These are phyloP conservation scores for Heterobasidion parviporum DNA, from an alignment of 1,284 basidiomycete genomes.

Conservation along the genomic window DNA sequence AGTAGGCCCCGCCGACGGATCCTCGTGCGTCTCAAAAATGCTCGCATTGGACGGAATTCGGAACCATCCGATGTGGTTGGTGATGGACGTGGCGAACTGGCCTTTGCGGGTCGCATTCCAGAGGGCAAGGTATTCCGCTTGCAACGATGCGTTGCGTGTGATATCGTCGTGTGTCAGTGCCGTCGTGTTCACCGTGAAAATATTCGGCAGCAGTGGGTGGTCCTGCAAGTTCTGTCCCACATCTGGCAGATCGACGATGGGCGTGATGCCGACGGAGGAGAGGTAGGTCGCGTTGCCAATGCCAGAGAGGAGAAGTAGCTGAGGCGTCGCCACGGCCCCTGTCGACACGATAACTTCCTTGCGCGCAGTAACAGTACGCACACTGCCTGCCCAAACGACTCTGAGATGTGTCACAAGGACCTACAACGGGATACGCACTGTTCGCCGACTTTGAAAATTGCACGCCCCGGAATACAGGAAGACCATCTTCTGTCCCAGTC, in stretches of 20 bases:
- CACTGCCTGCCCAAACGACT: slow-evolving; percentile 5
- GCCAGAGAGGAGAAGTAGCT: slow-evolving; percentile 35
- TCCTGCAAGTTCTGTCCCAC: slow-evolving; percentile 34
- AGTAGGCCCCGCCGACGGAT: slow-evolving; percentile 27
- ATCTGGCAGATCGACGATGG: slow-evolving; percentile 22
- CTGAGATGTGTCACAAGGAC: background rate
- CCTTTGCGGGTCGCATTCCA: slow-evolving; percentile 21
- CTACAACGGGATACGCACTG: background rate
- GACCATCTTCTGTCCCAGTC: background rate
- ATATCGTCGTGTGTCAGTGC: slow-evolving; percentile 16
- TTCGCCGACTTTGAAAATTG: background rate
- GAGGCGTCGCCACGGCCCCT: slow-evolving; percentile 31
- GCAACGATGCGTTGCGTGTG: slow-evolving; percentile 11
- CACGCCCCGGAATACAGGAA: slow-evolving; percentile 3
- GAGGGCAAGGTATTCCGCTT: slow-evolving; percentile 9
- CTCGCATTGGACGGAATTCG: slow-evolving; percentile 19
- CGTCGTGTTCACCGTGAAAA: slow-evolving; percentile 19
- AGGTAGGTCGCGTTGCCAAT: slow-evolving; percentile 27
- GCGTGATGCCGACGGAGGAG: slow-evolving; percentile 19
- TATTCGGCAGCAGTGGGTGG: slow-evolving; percentile 19
- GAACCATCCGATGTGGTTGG: slow-evolving; percentile 17
- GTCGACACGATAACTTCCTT: slow-evolving; percentile 26
- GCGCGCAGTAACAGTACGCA: slow-evolving; percentile 13
- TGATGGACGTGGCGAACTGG: slow-evolving; percentile 10
- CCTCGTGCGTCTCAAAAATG: slow-evolving; percentile 19